These are phyloP conservation scores for Lasiosphaeriaceae sp. DNA, from an alignment of 495 filamentous ascomycete genomes.

Conservation along the genomic window DNA sequence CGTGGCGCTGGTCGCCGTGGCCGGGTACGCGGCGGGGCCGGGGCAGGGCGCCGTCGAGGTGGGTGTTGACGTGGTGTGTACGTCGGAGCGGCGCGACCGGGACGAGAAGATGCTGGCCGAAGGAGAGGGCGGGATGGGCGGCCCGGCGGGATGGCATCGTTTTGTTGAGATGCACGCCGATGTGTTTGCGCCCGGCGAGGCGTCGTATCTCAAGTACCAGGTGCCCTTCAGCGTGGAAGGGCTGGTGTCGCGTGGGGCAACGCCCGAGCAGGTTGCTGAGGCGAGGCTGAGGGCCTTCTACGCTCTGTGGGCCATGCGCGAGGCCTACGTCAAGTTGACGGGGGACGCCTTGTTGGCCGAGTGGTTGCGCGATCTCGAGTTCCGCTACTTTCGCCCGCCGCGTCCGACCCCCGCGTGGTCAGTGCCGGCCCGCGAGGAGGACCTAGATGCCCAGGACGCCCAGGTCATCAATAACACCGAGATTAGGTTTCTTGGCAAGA, in stretches of 20 bases:
- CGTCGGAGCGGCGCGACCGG: slow-evolving; percentile 58
- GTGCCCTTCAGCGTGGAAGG: slow-evolving; percentile 23
- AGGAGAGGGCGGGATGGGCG: slow-evolving; percentile 10
- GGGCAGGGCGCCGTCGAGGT: slow-evolving; percentile 33
- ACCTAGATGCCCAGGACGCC: slow-evolving; percentile 19
- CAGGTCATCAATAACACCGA: slow-evolving; percentile 32
- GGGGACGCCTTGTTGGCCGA: slow-evolving; percentile 79
- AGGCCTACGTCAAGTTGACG: slow-evolving; percentile 92
- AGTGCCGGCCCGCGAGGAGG: slow-evolving; percentile 16
- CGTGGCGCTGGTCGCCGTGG: slow-evolving; percentile 52
- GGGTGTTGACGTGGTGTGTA: slow-evolving; percentile 72
- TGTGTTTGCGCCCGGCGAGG: slow-evolving; percentile 57
- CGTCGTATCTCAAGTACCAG: slow-evolving; percentile 33
- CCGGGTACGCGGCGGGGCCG: slow-evolving; percentile 32
- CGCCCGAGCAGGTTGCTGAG: slow-evolving; percentile 24
- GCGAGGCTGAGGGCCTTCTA: slow-evolving; percentile 70
- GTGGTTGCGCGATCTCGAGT: slow-evolving; percentile 63
- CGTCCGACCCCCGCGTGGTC: slow-evolving; percentile 18
- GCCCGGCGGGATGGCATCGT: slow-evolving; percentile 52
- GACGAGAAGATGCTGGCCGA: slow-evolving; percentile 42
- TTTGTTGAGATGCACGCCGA: slow-evolving; percentile 79
- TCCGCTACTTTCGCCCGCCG: slow-evolving; percentile 32
- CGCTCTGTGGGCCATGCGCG: slow-evolving; percentile 82
- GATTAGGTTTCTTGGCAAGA: slow-evolving; percentile 33
- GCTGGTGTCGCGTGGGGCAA: slow-evolving; percentile 13